Percentiles rank a stretch among this genome's conserved stretches.
Conservation (phyloP, 2,329 filamentous ascomycete genomes). For the Ilyonectria mors-panacis region DNA sequence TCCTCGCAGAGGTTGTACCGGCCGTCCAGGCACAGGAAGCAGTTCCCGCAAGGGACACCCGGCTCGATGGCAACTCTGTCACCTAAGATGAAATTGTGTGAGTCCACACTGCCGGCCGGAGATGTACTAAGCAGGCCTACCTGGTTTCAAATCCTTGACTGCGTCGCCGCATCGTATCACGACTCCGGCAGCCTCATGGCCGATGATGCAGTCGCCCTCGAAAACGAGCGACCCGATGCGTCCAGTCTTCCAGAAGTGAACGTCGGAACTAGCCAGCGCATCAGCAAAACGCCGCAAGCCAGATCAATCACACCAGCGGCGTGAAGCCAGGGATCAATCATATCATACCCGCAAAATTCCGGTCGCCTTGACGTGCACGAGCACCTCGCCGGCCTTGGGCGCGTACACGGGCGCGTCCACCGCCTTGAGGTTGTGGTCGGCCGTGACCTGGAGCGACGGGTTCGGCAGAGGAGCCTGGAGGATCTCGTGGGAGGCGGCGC, state of each 20-base stretch:
- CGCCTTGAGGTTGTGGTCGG: constrained; percentile 71
- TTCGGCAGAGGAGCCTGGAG: constrained; percentile 51
- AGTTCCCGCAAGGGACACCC: constrained; percentile 73
- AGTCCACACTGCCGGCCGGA: constrained; percentile 1
- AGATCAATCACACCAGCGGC: not conserved
- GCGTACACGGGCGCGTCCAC: constrained; percentile 70
- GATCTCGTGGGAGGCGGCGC: constrained; percentile 19
- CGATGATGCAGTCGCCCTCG: constrained; percentile 74
- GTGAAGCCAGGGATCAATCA: constrained; percentile 26
- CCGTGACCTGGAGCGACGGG: constrained; percentile 62
- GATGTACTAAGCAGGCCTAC: constrained; percentile 40
- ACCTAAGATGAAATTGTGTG: constrained; percentile 53
- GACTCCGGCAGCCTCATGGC: constrained; percentile 75
- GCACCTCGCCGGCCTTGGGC: constrained; percentile 68
- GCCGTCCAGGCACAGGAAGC: constrained; percentile 71
- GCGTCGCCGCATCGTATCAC: constrained; percentile 71
- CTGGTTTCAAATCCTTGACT: constrained; percentile 65
- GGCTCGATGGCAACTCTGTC: constrained; percentile 79
- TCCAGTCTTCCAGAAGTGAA: constrained; percentile 78
- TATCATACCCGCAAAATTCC: constrained; percentile 74
- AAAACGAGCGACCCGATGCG: constrained; percentile 75
- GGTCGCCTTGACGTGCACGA: constrained; percentile 74
- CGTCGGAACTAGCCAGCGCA: constrained; percentile 66
- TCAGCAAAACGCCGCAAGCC: constrained; percentile 11
- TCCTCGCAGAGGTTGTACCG: constrained; percentile 76